phyloP scores from a whole-genome alignment of 257 asterid species.

The Orobanche coerulescens region DNA sequence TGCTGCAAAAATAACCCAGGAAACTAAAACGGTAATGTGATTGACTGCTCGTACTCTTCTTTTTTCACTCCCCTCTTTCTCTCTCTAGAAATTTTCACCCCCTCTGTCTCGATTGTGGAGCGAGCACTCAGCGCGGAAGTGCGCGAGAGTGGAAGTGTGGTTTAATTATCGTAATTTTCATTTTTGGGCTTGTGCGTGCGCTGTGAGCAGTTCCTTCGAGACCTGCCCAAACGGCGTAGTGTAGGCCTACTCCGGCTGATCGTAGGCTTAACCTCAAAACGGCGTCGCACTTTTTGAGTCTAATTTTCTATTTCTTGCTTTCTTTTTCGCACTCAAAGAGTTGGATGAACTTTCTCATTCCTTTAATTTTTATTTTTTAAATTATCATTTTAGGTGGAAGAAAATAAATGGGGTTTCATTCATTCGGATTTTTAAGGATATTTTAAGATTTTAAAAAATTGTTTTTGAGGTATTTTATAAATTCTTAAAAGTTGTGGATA shows the following conservation, averaged over 20 bases:
- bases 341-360: too few species aligned
- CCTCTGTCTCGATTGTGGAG: too few species aligned
- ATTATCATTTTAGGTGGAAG: too few species aligned
- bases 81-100: constrained; percentile 30
- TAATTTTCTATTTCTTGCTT: not conserved
- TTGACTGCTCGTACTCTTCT: too few species aligned
- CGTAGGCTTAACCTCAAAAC: constrained; percentile 34
- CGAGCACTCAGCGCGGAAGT: too few species aligned
- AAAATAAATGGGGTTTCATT: too few species aligned
- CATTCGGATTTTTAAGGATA: too few species aligned
- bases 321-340: too few species aligned
- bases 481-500: too few species aligned
- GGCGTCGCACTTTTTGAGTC: constrained; percentile 33
- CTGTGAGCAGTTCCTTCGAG: constrained; percentile 32
- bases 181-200: constrained; percentile 52
- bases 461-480: too few species aligned
- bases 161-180: constrained; percentile 29
- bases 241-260: constrained; percentile 59
- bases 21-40: not conserved
- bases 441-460: too few species aligned
- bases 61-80: constrained; percentile 24
- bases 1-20: not conserved
- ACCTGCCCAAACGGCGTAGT: constrained; percentile 59
- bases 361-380: not conserved
- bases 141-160: constrained; percentile 31